Conservation (phyloP, 495 filamentous ascomycete species). For the Apiosordaria backusii region DNA sequence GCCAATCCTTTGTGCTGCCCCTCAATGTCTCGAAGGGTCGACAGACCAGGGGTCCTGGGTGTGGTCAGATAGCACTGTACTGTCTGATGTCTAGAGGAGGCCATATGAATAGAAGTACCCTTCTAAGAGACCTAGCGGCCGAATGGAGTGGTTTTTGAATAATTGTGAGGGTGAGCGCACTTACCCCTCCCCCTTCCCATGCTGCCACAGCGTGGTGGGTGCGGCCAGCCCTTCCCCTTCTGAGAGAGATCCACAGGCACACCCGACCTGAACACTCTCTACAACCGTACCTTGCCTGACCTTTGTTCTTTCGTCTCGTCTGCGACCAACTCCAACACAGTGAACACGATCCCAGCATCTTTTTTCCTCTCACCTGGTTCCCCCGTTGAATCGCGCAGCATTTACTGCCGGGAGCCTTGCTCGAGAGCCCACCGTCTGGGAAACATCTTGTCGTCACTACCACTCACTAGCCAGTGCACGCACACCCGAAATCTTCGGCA, state of each 20-base stretch:
- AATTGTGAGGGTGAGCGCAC: slow-evolving; percentile 9
- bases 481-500: neutral
- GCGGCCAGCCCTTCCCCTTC: slow-evolving; percentile 13
- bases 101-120: neutral
- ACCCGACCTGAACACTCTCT: slow-evolving; percentile 17
- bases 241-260: slow-evolving; percentile 11
- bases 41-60: neutral
- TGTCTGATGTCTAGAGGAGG: neutral
- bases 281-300: slow-evolving; percentile 5
- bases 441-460: neutral
- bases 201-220: neutral
- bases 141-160: neutral
- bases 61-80: neutral
- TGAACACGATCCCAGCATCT: neutral
- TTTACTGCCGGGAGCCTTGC: neutral
- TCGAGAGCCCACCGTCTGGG: neutral
- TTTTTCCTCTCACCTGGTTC: neutral
- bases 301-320: neutral
- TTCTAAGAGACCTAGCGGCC: neutral
- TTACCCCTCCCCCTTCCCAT: slow-evolving; percentile 15
- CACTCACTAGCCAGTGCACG: neutral
- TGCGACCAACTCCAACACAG: neutral
- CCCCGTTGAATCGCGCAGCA: neutral
- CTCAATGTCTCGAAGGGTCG: slow-evolving; percentile 3
- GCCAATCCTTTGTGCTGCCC: slow-evolving; percentile 6